phyloP scores from a whole-genome alignment of 768 basidiomycete species.

The Artomyces pyxidatus region DNA sequence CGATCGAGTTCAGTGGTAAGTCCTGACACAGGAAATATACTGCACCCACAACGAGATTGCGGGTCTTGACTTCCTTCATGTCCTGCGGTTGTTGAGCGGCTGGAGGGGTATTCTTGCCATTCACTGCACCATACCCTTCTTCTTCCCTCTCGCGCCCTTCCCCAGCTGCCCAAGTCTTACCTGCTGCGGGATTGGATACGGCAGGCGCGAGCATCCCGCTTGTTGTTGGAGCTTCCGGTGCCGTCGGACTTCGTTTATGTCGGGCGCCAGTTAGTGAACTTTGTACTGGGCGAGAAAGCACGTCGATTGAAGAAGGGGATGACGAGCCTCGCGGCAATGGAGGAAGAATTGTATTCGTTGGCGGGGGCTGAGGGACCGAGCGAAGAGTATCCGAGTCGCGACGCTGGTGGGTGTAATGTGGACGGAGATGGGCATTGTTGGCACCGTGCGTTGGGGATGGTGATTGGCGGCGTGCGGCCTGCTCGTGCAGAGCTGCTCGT shows the following conservation, averaged over 20 bases:
- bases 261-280: slow-evolving; percentile 8
- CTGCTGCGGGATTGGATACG: slow-evolving; percentile 15
- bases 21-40: not conserved
- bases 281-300: slow-evolving; percentile 1
- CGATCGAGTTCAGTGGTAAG: not conserved
- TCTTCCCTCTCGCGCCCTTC: slow-evolving; percentile 30
- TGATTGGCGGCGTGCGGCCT: slow-evolving; percentile 33
- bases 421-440: slow-evolving; percentile 22
- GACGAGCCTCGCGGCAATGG: slow-evolving; percentile 20
- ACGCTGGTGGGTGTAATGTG: slow-evolving; percentile 45
- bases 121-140: not conserved
- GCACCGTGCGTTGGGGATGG: slow-evolving; percentile 42
- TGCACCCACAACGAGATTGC: slow-evolving; percentile 12
- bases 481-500: slow-evolving; percentile 14
- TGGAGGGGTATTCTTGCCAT: not conserved
- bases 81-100: not conserved
- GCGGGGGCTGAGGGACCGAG: slow-evolving; percentile 19
- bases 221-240: slow-evolving; percentile 48
- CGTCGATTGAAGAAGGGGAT: slow-evolving; percentile 49
- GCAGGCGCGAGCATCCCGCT: slow-evolving; percentile 27
- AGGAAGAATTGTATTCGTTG: not conserved
- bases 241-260: slow-evolving; percentile 64
- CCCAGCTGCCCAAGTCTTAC: slow-evolving; percentile 38
- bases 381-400: slow-evolving; percentile 75
- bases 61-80: slow-evolving; percentile 8